Base-by-base conservation (phyloP, 2,329 filamentous ascomycete genomes). In the Podosphaera fusca region DNA sequence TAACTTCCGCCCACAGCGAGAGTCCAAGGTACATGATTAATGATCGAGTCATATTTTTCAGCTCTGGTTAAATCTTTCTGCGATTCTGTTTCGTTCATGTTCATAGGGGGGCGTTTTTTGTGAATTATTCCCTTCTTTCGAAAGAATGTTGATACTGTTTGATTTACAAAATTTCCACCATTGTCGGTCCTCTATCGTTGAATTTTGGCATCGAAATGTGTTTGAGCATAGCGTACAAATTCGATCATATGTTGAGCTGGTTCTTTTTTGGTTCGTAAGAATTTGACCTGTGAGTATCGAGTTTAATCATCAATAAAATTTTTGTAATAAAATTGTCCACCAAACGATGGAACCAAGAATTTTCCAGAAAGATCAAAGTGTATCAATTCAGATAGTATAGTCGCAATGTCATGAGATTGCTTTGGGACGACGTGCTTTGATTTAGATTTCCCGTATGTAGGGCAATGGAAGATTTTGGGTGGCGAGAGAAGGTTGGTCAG, bases 1-100 rank as follows among this genome's bases (percentile, higher is more conserved):
- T 55, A 42, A 36, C 52, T 33, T 55, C 36, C 30, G 52, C 34
- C 52, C 35, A 55, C 35, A 55, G 35, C 34, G 3, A 40, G n/a
- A 55, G 52, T 55, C n/a, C n/a, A 55, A 55, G 52, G n/a, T 55
- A 30, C 35, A 55, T 42, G 9, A 55, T 55, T 30, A 55, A 10
- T 55, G 52, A 1, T 30, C 35, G 35, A 7, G 52, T 36, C 14
- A 55, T 55, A 31, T 45, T 42, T 35, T 55, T 45, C 42, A 31
- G 12, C 8, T 55, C 10, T 35, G 29, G 47, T 55, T 54, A 10
- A 38, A 54, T n/a, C 38, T 31, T 46, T 55, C 29, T 7, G 54
- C 54, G 7, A 10, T 46, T 46, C 54, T 29, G n/a, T 55, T 55
- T 55, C 29, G 29, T 31, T 55, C 54, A 47, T 55, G 54, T 46